Base-by-base conservation (phyloP, 805 yeast genomes). In the Groenewaldozyma tartarivorans region DNA sequence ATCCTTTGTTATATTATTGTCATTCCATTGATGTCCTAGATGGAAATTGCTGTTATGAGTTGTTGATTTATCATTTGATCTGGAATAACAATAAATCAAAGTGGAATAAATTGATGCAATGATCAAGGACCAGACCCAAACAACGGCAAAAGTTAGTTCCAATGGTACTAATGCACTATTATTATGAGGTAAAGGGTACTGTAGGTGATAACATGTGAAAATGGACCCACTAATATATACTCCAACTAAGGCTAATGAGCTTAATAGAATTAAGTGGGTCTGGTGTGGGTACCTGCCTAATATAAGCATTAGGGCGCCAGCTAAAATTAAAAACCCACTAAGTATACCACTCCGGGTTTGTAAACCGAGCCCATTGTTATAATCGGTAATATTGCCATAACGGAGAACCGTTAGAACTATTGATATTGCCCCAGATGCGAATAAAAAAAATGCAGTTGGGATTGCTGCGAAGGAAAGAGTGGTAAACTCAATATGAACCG, bases 401-500 rank as follows among this genome's bases (percentile, higher is more conserved):
- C 37, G 46, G 16, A 11, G n/a, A 21, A 45, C 33, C 22, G 46
- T 38, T 30, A 45, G 41, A 18, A 45, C 17, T 20, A 43, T 36
- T 9, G 34, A 29, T 24, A 43, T 31, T 15, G 18, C 42, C 7
- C 40, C 45, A 9, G 50, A 47, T 3, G 48, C 43, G 3, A 38
- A 11, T 3, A 49, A 38, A 13, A 39, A n/a, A 18, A 39, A 34
- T 24, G 36, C 16, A 19, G 45, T 39, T 17, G 32, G 43, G 16
- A 53, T 36, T 1, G 57, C 46, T 3, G 42, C 42, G 20, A 53
- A 32, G n/a, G 58, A 51, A 3, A 49, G 33, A 3, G 54, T 48
- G 13, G 58, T 51, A 32, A 55, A 39, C 39, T 52, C 51, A 11
- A 55, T 45, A 32, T 55, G 49, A 4, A 55, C 51, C 5, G 41